Percentiles rank a stretch among this genome's conserved stretches.
Evolutionary conservation across 108 stramenopile genomes (phyloP).

Genomic region (Nitzschia sp.): DNA sequence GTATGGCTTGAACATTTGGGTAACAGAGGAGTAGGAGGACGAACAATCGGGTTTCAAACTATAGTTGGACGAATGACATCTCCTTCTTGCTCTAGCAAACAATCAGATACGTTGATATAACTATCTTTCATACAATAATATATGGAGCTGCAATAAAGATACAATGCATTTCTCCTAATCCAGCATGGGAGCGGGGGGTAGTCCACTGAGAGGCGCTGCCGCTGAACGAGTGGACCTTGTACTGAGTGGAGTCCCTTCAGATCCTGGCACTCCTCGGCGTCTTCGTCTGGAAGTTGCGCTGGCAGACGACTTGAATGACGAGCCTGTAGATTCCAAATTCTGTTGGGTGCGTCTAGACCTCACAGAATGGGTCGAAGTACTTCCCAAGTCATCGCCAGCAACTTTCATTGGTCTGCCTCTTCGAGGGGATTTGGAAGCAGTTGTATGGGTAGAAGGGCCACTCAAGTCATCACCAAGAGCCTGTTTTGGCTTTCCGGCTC

Average conservation of each 20-base stretch:
- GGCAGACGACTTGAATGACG: neutral
- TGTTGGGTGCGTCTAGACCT: neutral
- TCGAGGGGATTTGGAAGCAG: neutral
- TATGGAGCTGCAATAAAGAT: too few relatives aligned
- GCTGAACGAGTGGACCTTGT: too few relatives aligned
- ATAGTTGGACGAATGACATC: neutral
- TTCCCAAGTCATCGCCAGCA: neutral
- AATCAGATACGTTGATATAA: too few relatives aligned
- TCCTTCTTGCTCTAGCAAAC: too few relatives aligned
- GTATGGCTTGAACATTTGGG: conserved; percentile 73
- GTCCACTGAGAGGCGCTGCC: too few relatives aligned
- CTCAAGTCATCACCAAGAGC: neutral
- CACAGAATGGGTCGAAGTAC: neutral
- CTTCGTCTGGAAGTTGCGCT: neutral
- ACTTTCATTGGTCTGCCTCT: neutral
- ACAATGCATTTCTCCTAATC: too few relatives aligned
- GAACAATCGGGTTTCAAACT: neutral
- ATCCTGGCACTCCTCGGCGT: too few relatives aligned
- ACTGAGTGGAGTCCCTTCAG: too few relatives aligned
- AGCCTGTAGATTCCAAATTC: conserved; percentile 7
- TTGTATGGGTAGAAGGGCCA: neutral
- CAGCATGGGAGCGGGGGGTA: too few relatives aligned
- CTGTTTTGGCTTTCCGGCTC: neutral
- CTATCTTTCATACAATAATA: too few relatives aligned
- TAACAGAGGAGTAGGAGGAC: conserved; percentile 47